Conservation (phyloP, 257 asterid genomes). For the Solanum ahanhuiri region DNA sequence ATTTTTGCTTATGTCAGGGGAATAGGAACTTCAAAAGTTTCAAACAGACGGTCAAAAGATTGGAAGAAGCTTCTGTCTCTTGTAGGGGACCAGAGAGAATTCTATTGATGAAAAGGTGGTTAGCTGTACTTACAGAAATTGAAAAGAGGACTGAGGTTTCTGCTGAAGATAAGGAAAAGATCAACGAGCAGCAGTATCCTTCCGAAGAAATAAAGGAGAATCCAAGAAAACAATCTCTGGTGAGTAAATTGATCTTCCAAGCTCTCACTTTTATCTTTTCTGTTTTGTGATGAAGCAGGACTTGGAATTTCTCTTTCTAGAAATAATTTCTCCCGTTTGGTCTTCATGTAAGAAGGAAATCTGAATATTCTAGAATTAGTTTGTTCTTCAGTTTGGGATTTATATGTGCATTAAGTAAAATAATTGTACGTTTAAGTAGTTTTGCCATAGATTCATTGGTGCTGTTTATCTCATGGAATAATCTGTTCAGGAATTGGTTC, state of each 20-base stretch:
- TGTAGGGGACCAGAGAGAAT: conserved; percentile 85
- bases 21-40: conserved; percentile 60
- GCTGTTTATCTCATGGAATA: not conserved
- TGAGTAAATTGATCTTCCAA: conserved; percentile 19
- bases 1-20: conserved; percentile 31
- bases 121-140: conserved; percentile 55
- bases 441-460: not conserved
- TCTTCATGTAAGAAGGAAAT: not conserved
- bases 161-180: conserved; percentile 45
- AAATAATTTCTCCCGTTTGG: not conserved
- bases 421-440: not conserved
- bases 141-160: conserved; percentile 33
- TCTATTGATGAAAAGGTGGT: conserved; percentile 82
- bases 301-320: not conserved
- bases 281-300: not conserved
- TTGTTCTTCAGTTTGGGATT: not conserved
- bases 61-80: conserved; percentile 93
- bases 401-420: not conserved
- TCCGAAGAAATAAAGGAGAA: conserved; percentile 62
- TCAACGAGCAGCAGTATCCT: conserved; percentile 30
- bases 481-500: not conserved
- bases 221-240: conserved; percentile 64
- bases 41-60: conserved; percentile 85
- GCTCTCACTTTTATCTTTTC: not conserved
- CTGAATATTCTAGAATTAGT: not conserved